These are phyloP conservation scores for Cladophialophora immunda DNA, from an alignment of 2,329 filamentous ascomycete species.

Conservation along the genomic window DNA sequence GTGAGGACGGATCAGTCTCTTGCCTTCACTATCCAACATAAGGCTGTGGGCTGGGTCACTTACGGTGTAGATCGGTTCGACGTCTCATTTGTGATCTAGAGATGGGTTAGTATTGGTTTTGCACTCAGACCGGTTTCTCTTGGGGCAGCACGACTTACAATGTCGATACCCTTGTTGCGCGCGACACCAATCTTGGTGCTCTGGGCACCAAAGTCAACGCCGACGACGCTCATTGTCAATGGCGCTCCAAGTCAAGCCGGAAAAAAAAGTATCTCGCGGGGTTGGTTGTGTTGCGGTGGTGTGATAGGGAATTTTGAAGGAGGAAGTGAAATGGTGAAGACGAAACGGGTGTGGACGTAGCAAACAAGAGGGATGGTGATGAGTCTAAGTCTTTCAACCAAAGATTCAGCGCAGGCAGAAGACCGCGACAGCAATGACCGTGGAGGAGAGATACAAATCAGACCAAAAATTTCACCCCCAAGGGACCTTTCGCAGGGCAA, in stretches of 20 bases:
- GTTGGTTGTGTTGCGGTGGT: conserved; percentile 14
- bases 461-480: conserved; percentile 17
- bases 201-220: conserved; percentile 93
- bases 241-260: conserved; percentile 8
- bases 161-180: conserved; percentile 97
- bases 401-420: conserved; percentile 17
- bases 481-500: conserved; percentile 9
- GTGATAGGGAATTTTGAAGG: conserved; percentile 14
- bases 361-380: conserved; percentile 5
- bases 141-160: conserved; percentile 72
- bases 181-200: conserved; percentile 98
- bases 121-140: background rate
- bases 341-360: background rate
- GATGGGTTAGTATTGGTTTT: conserved; percentile 25
- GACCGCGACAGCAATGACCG: conserved; percentile 9
- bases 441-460: background rate
- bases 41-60: conserved; percentile 55
- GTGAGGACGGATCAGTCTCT: conserved; percentile 29
- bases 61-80: conserved; percentile 98
- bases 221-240: conserved; percentile 67
- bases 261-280: background rate
- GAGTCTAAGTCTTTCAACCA: conserved; percentile 1
- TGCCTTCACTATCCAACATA: conserved; percentile 7
- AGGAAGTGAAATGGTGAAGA: conserved; percentile 2
- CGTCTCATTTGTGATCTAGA: conserved; percentile 96